phyloP scores from a whole-genome alignment of 2,329 filamentous ascomycete genomes.

The Penicillium sp. region DNA sequence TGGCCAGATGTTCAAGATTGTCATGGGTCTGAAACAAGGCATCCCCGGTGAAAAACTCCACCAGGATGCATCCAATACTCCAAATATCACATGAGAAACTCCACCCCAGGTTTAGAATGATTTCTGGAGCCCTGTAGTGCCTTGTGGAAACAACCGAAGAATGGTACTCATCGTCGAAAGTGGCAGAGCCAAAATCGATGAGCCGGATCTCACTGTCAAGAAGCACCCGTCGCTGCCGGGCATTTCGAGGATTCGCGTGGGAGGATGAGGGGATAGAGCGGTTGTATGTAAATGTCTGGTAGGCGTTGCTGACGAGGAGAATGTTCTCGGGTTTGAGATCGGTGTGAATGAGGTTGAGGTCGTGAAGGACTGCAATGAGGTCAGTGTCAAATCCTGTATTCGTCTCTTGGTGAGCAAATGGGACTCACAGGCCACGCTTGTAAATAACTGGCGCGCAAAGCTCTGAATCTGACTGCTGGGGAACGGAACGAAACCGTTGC shows the following conservation, averaged over 20 bases:
- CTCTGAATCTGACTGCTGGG: slow-evolving; percentile 98
- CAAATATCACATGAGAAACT: slow-evolving; percentile 68
- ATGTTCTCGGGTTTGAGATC: slow-evolving; percentile 70
- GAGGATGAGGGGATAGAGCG: slow-evolving; percentile 66
- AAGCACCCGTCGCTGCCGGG: slow-evolving; percentile 62
- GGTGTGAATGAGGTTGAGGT: slow-evolving; percentile 95
- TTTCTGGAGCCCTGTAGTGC: slow-evolving; percentile 67
- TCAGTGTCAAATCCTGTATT: slow-evolving; percentile 24
- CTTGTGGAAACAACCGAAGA: slow-evolving; percentile 66
- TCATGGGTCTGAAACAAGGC: slow-evolving; percentile 69
- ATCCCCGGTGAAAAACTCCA: slow-evolving; percentile 68
- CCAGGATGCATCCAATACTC: slow-evolving; percentile 68
- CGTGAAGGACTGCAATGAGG: slow-evolving; percentile 71
- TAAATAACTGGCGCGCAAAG: slow-evolving; percentile 92
- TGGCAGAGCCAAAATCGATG: slow-evolving; percentile 68
- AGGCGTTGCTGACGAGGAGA: slow-evolving; percentile 62
- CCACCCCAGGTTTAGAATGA: slow-evolving; percentile 67
- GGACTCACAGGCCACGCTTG: slow-evolving; percentile 91
- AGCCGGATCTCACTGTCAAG: slow-evolving; percentile 66
- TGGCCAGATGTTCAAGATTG: slow-evolving; percentile 66
- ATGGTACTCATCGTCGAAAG: slow-evolving; percentile 68
- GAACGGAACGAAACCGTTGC: slow-evolving; percentile 92
- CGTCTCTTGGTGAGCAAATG: neutral
- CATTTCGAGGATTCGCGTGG: slow-evolving; percentile 56
- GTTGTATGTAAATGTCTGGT: slow-evolving; percentile 69